These are phyloP conservation scores for Oidiodendron maius DNA, from an alignment of 495 filamentous ascomycete species.

Conservation along the genomic window DNA sequence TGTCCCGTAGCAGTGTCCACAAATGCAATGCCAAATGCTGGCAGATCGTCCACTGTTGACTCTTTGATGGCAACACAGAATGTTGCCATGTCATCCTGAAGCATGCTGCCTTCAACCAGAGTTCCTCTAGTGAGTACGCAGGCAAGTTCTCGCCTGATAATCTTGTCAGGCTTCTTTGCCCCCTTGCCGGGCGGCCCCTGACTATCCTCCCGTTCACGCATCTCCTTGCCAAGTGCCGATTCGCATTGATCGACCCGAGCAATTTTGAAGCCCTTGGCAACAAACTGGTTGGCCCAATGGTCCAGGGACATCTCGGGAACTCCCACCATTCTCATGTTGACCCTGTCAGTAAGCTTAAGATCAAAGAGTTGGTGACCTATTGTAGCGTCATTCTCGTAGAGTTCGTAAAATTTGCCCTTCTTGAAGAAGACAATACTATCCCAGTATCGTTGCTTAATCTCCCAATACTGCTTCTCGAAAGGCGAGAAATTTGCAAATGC, in stretches of 20 bases:
- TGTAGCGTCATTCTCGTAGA: conserved; percentile 97
- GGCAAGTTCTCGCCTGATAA: conserved; percentile 86
- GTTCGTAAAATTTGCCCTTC: conserved; percentile 98
- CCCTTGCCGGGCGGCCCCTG: conserved; percentile 24
- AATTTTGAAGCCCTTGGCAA: conserved; percentile 93
- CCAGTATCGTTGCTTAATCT: conserved; percentile 97
- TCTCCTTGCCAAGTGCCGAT: conserved; percentile 92
- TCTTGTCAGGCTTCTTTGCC: conserved; percentile 71
- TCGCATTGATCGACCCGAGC: conserved; percentile 95
- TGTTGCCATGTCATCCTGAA: conserved; percentile 96
- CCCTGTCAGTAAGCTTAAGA: conserved; percentile 92
- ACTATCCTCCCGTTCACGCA: conserved; percentile 64
- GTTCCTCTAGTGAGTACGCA: conserved; percentile 90
- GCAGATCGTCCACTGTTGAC: conserved; percentile 64
- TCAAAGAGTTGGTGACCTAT: conserved; percentile 97
- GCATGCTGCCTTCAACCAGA: conserved; percentile 90
- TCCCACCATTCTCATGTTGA: conserved; percentile 99
- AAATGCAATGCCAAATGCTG: conserved; percentile 87
- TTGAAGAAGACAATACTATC: conserved; percentile 99
- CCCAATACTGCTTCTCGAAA: conserved; percentile 99
- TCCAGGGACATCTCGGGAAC: conserved; percentile 87
- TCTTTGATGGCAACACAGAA: conserved; percentile 98
- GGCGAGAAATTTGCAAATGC: conserved; percentile 78
- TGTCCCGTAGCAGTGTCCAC: conserved; percentile 95
- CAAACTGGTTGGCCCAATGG: conserved; percentile 91